Conservation (phyloP, 106 monocot species). For the Hemerocallis citrina region DNA sequence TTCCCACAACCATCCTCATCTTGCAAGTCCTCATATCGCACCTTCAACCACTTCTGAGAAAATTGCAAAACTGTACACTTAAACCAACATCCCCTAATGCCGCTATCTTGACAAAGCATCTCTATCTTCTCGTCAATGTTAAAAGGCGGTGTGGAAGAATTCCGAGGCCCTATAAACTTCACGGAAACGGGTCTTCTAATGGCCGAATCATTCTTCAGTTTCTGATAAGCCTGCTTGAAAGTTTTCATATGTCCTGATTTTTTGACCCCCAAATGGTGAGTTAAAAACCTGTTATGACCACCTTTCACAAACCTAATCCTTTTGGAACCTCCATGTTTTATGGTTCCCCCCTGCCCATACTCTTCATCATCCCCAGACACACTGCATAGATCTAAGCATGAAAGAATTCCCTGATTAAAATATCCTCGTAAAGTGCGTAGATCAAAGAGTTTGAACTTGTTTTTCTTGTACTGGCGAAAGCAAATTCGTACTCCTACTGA, state of each 20-base stretch:
- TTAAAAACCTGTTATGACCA: slow-evolving; percentile 12
- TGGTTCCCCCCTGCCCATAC: slow-evolving; percentile 3
- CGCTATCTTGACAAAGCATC: slow-evolving; percentile 82
- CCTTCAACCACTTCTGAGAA: slow-evolving; percentile 55
- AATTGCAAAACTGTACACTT: slow-evolving; percentile 60
- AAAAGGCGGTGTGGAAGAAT: slow-evolving; percentile 25
- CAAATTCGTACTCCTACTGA: slow-evolving; percentile 50
- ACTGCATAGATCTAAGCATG: slow-evolving; percentile 30
- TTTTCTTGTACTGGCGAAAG: slow-evolving; percentile 88
- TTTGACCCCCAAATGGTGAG: slow-evolving; percentile 19
- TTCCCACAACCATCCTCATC: slow-evolving; percentile 64
- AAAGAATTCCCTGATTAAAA: slow-evolving; percentile 65
- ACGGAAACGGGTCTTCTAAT: slow-evolving; percentile 25
- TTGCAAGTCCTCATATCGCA: slow-evolving; percentile 73
- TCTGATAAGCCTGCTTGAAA: slow-evolving; percentile 10
- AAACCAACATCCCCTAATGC: slow-evolving; percentile 98
- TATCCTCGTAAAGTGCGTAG: slow-evolving; percentile 67
- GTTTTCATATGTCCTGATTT: slow-evolving; percentile 6
- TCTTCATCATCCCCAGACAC: slow-evolving; percentile 38
- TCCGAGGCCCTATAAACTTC: slow-evolving; percentile 28
- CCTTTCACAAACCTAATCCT: slow-evolving; percentile 35
- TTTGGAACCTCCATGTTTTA: slow-evolving; percentile 28
- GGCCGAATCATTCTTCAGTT: slow-evolving; percentile 15
- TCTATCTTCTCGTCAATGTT: slow-evolving; percentile 62
- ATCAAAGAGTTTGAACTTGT: slow-evolving; percentile 82